These are phyloP conservation scores for Cydonia oblonga DNA, from an alignment of 331 rosid genomes.

Conservation along the genomic window DNA sequence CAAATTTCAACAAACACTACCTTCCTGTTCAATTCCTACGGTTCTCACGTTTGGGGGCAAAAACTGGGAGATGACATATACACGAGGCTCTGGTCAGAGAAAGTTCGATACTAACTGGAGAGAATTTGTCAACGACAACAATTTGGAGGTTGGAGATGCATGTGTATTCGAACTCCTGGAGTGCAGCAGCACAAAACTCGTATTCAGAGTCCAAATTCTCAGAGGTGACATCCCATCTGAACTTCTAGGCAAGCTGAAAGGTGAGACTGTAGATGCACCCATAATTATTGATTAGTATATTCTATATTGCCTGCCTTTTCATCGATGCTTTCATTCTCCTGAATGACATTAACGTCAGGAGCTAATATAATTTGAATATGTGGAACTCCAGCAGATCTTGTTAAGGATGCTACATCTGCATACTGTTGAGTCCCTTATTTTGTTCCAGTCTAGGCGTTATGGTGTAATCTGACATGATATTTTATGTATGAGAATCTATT, in stretches of 20 bases:
- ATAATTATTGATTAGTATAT: conserved; percentile 22
- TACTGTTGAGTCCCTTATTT: too few species aligned
- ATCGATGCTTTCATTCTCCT: background rate
- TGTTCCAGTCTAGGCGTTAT: background rate
- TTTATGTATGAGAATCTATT: background rate
- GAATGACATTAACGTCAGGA: background rate
- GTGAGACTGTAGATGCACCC: conserved; percentile 16
- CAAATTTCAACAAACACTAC: conserved; percentile 14
- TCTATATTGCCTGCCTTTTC: background rate
- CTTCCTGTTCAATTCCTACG: conserved; percentile 15
- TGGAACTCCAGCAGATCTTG: background rate
- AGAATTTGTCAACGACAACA: conserved; percentile 30
- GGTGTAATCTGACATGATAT: background rate
- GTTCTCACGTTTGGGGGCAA: conserved; percentile 24
- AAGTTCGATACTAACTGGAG: conserved; percentile 20
- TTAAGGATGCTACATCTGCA: background rate
- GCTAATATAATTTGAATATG: background rate
- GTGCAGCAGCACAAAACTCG: conserved; percentile 6
- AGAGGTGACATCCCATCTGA: conserved; percentile 49
- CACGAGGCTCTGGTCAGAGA: conserved; percentile 9
- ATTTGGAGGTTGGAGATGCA: conserved; percentile 48
- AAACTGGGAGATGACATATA: conserved; percentile 29
- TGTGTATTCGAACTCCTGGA: conserved; percentile 47
- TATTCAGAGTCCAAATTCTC: conserved; percentile 51
- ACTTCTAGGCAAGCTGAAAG: conserved; percentile 8